phyloP scores from a whole-genome alignment of 495 filamentous ascomycete genomes.

The Penicillium flavigenum region DNA sequence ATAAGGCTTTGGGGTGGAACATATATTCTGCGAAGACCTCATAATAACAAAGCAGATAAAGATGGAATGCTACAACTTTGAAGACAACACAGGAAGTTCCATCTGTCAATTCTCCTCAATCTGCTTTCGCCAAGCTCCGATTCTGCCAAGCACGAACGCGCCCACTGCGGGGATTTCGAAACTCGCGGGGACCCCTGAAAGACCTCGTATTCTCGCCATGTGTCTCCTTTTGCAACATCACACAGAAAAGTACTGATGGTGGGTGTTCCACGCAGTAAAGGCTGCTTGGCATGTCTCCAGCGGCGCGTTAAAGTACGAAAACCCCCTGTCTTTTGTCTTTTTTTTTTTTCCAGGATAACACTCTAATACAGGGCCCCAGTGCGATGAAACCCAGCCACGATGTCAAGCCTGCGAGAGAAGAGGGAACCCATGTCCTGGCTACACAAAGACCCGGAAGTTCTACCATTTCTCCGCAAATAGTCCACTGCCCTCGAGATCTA shows the following conservation, averaged over 20 bases:
- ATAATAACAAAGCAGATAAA: too few relatives aligned
- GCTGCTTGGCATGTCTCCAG: constrained; percentile 40
- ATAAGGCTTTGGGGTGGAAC: too few relatives aligned
- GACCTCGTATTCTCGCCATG: constrained; percentile 11
- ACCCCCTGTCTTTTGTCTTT: not conserved
- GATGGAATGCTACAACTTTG: too few relatives aligned
- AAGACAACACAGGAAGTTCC: too few relatives aligned
- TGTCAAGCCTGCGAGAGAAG: constrained; percentile 34
- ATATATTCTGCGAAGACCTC: too few relatives aligned
- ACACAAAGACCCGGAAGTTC: constrained; percentile 26
- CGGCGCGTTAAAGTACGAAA: constrained; percentile 34
- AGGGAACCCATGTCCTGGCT: constrained; percentile 33
- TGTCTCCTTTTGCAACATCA: not conserved
- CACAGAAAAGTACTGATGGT: constrained; percentile 32
- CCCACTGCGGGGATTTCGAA: too few relatives aligned
- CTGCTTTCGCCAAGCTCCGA: too few relatives aligned
- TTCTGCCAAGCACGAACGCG: too few relatives aligned
- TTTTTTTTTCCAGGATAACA: not conserved
- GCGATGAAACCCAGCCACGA: constrained; percentile 32
- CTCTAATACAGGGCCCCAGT: constrained; percentile 21
- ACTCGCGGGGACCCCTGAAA: not conserved
- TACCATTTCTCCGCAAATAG: constrained; percentile 9
- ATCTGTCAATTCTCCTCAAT: too few relatives aligned
- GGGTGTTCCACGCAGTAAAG: constrained; percentile 39
- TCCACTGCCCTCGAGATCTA: not conserved